phyloP scores from a whole-genome alignment of 345 rosid species.

The Arabidopsis arenosa region DNA sequence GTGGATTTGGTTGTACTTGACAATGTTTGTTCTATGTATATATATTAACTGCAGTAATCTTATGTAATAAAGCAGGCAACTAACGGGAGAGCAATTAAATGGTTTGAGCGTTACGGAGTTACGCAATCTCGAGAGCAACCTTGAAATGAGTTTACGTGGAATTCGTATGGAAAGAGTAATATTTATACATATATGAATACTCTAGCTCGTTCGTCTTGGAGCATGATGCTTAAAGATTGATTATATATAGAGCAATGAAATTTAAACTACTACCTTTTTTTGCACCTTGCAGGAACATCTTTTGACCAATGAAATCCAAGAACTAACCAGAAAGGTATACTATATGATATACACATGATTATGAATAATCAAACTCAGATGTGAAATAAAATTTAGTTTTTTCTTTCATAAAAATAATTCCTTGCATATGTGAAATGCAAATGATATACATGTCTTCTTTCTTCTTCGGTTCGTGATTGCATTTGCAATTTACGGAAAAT shows the following conservation, averaged over 20 bases:
- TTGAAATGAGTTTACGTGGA: slow-evolving; percentile 67
- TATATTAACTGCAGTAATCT: background rate
- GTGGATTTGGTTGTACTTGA: background rate
- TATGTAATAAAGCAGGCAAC: slow-evolving; percentile 48
- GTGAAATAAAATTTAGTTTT: too few relatives aligned
- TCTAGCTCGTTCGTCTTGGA: background rate
- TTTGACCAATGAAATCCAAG: slow-evolving; percentile 54
- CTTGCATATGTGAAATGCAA: background rate
- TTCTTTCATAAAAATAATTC: too few relatives aligned
- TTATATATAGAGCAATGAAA: background rate
- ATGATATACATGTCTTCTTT: background rate
- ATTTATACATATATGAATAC: background rate
- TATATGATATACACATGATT: background rate
- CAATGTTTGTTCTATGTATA: background rate
- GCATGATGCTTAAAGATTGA: background rate
- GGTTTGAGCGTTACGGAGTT: slow-evolving; percentile 62
- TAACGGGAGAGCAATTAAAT: slow-evolving; percentile 55
- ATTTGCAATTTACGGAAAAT: background rate
- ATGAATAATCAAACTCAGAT: background rate
- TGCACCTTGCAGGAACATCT: slow-evolving; percentile 52
- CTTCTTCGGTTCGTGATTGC: background rate
- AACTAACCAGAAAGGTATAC: slow-evolving; percentile 53
- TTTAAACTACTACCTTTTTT: background rate
- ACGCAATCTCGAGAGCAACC: slow-evolving; percentile 56
- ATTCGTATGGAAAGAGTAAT: slow-evolving; percentile 65